Evolutionary conservation across 371 early-diverging fungal species (phyloP), one percentile per base, ranked within the genome.

Genomic region (Rhizopus delemar): DNA sequence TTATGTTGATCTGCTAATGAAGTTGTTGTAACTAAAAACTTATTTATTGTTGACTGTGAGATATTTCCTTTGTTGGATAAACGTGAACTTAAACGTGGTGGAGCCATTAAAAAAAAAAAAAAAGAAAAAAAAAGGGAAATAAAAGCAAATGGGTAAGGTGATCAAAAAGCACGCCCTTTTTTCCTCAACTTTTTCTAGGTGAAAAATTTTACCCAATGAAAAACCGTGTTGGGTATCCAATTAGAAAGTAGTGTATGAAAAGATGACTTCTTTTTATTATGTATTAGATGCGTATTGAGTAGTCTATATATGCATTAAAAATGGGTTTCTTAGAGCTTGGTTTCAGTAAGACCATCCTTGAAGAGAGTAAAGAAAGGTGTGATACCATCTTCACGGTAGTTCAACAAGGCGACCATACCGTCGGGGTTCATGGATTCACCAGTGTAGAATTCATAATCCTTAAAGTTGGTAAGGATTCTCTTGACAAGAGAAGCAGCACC

Each of bases 351-450:
- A 78, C 93, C 95, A 75, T 93, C 92, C 85, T 88, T 93, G 89
- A 92, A 93, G 86, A 93, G 91, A 64, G 90, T 90, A 73, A 95
- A 83, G 89, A 78, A 96, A 56, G 95, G 95, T 45, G 95, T 94
- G 63, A 86, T 63, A 77, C 94, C 93, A 76, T 94, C 94, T 78
- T 91, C 94, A 64, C 94, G 91, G 90, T 92, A 94, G 92, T 94
- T 94, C 69, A 95, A 88, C 67, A 95, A 84, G 70, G 86, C 88
- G 57, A 94, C 86, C 88, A 91, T 90, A 62, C 90, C 94, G 16
- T 93, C 92, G 69, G 92, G 90, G 75, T 93, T 75, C 93, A 93
- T 93, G 73, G 69, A 69, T 78, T 93, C 92, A 67, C 94, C 93
- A 63, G 75, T 82, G 87, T 86, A 94, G 90, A 94, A 96, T 77